phyloP scores from a whole-genome alignment of 345 rosid species.

The Salix caprea region DNA sequence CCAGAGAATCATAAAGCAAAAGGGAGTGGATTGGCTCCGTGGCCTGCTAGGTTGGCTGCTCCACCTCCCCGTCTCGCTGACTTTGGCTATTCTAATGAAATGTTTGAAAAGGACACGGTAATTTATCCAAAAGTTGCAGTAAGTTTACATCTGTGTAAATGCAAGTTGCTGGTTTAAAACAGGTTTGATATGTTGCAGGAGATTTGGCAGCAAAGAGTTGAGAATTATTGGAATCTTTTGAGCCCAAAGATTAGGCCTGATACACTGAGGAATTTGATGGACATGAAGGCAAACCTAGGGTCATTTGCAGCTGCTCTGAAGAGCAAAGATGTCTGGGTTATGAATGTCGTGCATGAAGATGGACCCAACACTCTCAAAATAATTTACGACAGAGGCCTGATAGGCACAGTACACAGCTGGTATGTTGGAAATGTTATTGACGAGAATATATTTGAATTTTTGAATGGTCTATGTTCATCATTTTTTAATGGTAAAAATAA shows the following conservation, averaged over 20 bases:
- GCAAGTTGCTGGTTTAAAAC: slow-evolving; percentile 7
- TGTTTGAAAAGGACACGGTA: slow-evolving; percentile 88
- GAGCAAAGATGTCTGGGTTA: slow-evolving; percentile 85
- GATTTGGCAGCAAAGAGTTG: slow-evolving; percentile 66
- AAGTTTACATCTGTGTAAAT: neutral
- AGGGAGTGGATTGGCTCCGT: slow-evolving; percentile 94
- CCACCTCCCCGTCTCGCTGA: slow-evolving; percentile 90
- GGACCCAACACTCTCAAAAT: slow-evolving; percentile 81
- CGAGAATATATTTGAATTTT: neutral
- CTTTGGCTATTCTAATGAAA: slow-evolving; percentile 72
- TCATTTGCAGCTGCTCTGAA: slow-evolving; percentile 90
- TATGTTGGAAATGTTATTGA: slow-evolving; percentile 21
- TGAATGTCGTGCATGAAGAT: slow-evolving; percentile 75
- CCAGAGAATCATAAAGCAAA: slow-evolving; percentile 28
- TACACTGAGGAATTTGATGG: slow-evolving; percentile 85
- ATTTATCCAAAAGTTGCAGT: neutral
- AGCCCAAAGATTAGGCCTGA: slow-evolving; percentile 63
- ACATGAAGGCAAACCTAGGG: slow-evolving; percentile 93
- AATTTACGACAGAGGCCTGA: slow-evolving; percentile 82
- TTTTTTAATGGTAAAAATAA: neutral
- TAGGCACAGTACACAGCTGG: slow-evolving; percentile 81
- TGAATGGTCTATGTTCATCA: too few relatives aligned
- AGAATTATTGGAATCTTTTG: slow-evolving; percentile 75
- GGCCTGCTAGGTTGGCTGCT: slow-evolving; percentile 88
- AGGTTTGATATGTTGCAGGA: slow-evolving; percentile 41